These are phyloP conservation scores for Phaeotremella fagi DNA, from an alignment of 768 basidiomycete species.

Conservation along the genomic window DNA sequence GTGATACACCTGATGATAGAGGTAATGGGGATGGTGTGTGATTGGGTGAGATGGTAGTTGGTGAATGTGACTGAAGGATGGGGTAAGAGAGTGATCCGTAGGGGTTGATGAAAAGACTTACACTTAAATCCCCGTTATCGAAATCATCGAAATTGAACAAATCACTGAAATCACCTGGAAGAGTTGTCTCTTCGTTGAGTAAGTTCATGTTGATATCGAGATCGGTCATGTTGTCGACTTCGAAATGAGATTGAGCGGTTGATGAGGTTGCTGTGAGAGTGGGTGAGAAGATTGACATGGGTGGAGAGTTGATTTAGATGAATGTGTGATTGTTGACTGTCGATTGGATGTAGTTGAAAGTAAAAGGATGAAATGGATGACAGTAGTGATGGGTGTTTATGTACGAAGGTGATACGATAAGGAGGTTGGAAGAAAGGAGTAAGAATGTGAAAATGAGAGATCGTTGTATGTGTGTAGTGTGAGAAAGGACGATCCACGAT, in stretches of 20 bases:
- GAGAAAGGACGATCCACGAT: no score
- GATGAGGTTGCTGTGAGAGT: conserved; percentile 16
- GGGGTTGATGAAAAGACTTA: conserved; percentile 6
- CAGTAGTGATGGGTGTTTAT: no score
- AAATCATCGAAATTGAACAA: conserved; percentile 37
- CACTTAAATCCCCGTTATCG: conserved; percentile 21
- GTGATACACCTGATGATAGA: background rate
- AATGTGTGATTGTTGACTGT: background rate
- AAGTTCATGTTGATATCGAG: conserved; percentile 12
- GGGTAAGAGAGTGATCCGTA: conserved; percentile 8
- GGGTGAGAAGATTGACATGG: conserved; percentile 2
- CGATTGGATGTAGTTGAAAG: background rate
- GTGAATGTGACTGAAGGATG: conserved; percentile 32
- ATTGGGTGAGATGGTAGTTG: conserved; percentile 34
- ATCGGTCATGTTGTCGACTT: conserved; percentile 4
- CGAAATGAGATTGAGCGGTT: background rate
- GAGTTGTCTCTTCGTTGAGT: background rate
- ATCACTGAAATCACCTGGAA: conserved; percentile 9
- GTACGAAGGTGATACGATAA: no score
- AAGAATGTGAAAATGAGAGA: background rate
- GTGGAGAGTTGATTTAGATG: background rate
- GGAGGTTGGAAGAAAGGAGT: background rate
- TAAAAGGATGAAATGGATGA: no score
- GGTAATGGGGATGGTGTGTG: conserved; percentile 34
- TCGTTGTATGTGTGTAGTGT: no score